Base-by-base conservation (phyloP, 441 rosid genomes). In the Aquilaria agallochum region DNA sequence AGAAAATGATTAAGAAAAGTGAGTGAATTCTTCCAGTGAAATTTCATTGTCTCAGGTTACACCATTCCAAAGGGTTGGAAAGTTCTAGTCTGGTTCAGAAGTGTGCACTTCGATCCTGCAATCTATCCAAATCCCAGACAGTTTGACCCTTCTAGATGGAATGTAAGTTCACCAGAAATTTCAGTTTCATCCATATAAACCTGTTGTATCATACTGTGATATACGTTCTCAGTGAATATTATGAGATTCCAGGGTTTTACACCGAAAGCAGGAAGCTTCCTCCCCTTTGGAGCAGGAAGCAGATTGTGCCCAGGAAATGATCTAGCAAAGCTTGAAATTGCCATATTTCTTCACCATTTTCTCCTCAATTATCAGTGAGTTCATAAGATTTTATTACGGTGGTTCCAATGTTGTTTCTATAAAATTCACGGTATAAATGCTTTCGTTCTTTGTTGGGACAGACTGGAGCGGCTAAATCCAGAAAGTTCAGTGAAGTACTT, bases 241-340 rank as follows among this genome's bases (percentile, higher is more conserved):
- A 36, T 36, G 6, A 8, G 20, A 31, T 10, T 52, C 61, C 55
- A 92, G 97, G 76, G 74, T 63, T 64, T 52, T 63, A 74, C 69
- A 2, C 69, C 88, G n/a, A 90, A 76, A 75, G 81, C 92, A 20
- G 88, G 90, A 15, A 64, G 65, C 42, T 90, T 90, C 74, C 88
- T 93, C 62, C 98, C 97, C 27, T 93, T 90, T 62, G 98, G 98
- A 63, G 89, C 79, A 58, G 98, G 98, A 67, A 85, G 89, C 60
- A 76, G 85, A 74, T 54, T 86, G 57, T 92, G 96, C 73, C 94
- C 95, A 9, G 95, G 98, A 74, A 90, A 88, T 67, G 95, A 92
- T 80, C 89, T 93, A 30, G 94, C 95, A 20, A 93, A 86, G 78
- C 85, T 93, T 30, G 96, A 93, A 70, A 87, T 93, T 47, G 69